Percentiles rank a stretch among this genome's conserved stretches.
Conservation (phyloP, 169 alveolate species). For the Amoebophrya sp. region DNA sequence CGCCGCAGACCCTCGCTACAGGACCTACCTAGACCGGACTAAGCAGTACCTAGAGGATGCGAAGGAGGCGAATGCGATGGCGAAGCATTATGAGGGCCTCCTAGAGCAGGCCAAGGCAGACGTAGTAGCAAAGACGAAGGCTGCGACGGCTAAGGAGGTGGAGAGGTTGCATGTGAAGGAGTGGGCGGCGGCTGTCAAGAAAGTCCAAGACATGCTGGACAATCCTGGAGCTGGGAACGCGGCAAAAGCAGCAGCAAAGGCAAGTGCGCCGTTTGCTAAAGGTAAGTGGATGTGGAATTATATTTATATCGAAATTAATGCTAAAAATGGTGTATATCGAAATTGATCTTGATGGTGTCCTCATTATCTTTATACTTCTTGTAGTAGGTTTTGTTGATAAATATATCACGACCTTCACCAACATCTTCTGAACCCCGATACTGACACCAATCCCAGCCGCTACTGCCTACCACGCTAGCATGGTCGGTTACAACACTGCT, state of each 20-base stretch:
- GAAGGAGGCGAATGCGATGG: neutral
- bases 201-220: neutral
- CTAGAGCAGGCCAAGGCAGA: neutral
- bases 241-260: neutral
- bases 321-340: neutral
- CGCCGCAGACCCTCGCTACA: neutral
- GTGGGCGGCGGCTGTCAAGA: constrained; percentile 6
- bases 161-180: neutral
- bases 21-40: neutral
- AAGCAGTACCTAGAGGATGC: neutral
- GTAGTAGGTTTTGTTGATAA: neutral
- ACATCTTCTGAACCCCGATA: neutral
- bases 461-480: neutral
- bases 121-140: neutral
- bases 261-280: neutral
- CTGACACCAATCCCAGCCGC: neutral
- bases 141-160: neutral
- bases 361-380: neutral
- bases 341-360: too few species aligned
- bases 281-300: neutral
- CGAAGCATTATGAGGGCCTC: neutral
- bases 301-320: neutral
- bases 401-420: neutral
- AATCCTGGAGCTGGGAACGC: neutral
- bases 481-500: neutral